phyloP scores from a whole-genome alignment of 2,329 filamentous ascomycete genomes.

The Dichotomopilus funicola region DNA sequence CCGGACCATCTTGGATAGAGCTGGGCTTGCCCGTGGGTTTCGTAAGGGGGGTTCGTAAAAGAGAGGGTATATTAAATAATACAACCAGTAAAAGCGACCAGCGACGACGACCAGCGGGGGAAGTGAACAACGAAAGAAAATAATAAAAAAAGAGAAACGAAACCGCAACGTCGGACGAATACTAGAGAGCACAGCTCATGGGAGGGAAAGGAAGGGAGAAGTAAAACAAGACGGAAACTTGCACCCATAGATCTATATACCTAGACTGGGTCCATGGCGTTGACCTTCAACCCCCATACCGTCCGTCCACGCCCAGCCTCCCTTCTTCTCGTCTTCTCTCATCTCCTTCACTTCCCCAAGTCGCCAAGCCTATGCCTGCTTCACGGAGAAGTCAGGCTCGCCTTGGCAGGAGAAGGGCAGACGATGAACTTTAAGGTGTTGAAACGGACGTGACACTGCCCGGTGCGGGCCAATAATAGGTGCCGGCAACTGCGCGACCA shows the following conservation, averaged over 20 bases:
- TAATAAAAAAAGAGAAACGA: constrained; percentile 21
- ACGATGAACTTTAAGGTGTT: not conserved
- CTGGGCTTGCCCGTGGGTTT: not conserved
- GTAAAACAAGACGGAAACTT: not conserved
- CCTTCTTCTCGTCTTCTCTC: not conserved
- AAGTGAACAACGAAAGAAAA: constrained; percentile 11
- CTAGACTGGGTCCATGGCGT: no score
- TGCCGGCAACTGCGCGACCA: not conserved
- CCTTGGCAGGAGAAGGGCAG: constrained; percentile 7
- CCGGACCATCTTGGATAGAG: constrained; percentile 31
- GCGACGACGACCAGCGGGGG: constrained; percentile 31
- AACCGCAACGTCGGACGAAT: constrained; percentile 12
- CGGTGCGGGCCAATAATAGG: not conserved
- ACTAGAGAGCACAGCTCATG: constrained; percentile 32
- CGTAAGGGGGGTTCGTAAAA: not conserved
- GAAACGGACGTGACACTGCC: constrained; percentile 11
- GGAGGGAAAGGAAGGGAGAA: constrained; percentile 4
- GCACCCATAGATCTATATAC: constrained; percentile 30
- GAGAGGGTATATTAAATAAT: constrained; percentile 21
- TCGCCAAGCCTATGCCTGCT: not conserved
- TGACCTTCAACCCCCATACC: no score
- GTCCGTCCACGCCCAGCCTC: no score
- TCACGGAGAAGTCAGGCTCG: not conserved
- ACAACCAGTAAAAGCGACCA: constrained; percentile 34
- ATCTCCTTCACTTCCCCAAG: not conserved